Evolutionary conservation across 2,329 filamentous ascomycete species (phyloP).

Genomic region (Didymella glomerata): DNA sequence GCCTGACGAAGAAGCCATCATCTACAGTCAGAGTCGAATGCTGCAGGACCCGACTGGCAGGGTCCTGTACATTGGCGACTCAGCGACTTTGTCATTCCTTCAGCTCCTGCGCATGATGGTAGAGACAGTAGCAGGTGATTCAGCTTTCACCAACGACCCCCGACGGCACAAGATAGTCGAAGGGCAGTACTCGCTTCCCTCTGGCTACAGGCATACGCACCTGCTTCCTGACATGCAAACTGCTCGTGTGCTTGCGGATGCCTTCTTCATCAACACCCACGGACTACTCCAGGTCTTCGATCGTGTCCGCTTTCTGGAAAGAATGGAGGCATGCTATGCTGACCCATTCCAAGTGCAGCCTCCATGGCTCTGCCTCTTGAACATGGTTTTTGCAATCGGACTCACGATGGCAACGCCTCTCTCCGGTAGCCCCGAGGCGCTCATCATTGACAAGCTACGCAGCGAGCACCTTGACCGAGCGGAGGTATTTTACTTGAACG

Average conservation of each 20-base stretch:
- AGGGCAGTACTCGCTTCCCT: conserved; percentile 59
- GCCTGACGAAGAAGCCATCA: conserved; percentile 64
- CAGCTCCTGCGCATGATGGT: conserved; percentile 69
- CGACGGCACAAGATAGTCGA: conserved; percentile 66
- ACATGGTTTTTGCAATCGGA: conserved; percentile 70
- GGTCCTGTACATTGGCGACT: conserved; percentile 69
- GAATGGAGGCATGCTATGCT: conserved; percentile 63
- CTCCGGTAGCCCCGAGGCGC: conserved; percentile 60
- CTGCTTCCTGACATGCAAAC: conserved; percentile 65
- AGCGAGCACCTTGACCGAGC: conserved; percentile 61
- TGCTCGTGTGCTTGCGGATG: conserved; percentile 63
- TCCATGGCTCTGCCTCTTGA: conserved; percentile 66
- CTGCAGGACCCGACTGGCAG: conserved; percentile 66
- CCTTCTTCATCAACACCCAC: conserved; percentile 71
- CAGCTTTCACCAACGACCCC: conserved; percentile 66
- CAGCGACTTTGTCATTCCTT: conserved; percentile 68
- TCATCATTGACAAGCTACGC: conserved; percentile 61
- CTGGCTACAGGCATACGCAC: conserved; percentile 58
- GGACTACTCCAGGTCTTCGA: conserved; percentile 70
- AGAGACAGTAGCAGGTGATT: conserved; percentile 62
- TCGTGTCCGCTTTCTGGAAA: conserved; percentile 58
- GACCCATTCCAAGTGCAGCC: conserved; percentile 61
- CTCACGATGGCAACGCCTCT: conserved; percentile 65
- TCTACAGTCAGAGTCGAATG: conserved; percentile 66
- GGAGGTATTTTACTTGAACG: conserved; percentile 70